Evolutionary conservation across 1,284 basidiomycete genomes (phyloP).

Genomic region (Vanrija sp.): DNA sequence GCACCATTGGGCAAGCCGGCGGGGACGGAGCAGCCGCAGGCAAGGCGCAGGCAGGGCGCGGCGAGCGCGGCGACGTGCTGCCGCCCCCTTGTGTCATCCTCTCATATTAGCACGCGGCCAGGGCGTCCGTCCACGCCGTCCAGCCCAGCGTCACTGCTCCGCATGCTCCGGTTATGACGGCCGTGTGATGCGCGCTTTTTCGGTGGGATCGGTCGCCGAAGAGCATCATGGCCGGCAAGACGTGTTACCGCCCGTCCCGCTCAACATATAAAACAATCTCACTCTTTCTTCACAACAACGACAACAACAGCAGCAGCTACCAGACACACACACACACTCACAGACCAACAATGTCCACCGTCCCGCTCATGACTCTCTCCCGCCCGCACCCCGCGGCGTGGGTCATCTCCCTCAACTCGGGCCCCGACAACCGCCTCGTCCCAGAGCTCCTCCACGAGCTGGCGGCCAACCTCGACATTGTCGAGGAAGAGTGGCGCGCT

Average conservation of each 20-base stretch:
- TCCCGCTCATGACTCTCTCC: conserved; percentile 25
- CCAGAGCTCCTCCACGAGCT: conserved; percentile 39
- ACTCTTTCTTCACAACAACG: background rate
- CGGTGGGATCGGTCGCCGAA: background rate
- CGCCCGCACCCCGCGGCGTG: conserved; percentile 34
- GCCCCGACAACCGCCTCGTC: conserved; percentile 49
- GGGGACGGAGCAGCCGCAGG: too few relatives aligned
- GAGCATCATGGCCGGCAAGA: too few relatives aligned
- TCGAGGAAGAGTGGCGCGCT: conserved; percentile 73
- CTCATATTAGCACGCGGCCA: too few relatives aligned
- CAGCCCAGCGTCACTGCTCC: too few relatives aligned
- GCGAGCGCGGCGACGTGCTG: too few relatives aligned
- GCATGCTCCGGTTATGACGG: too few relatives aligned
- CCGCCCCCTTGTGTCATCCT: too few relatives aligned
- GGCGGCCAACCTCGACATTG: conserved; percentile 60
- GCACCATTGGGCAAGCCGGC: too few relatives aligned
- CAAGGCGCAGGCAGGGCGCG: too few relatives aligned
- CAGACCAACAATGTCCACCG: background rate
- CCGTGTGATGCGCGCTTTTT: too few relatives aligned
- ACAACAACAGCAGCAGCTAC: background rate
- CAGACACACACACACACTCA: background rate
- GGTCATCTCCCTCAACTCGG: conserved; percentile 40
- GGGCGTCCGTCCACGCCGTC: too few relatives aligned
- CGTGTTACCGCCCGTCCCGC: background rate
- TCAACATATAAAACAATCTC: background rate